Conservation (phyloP, 1,284 basidiomycete species). For the Chalciporus piperatoides region DNA sequence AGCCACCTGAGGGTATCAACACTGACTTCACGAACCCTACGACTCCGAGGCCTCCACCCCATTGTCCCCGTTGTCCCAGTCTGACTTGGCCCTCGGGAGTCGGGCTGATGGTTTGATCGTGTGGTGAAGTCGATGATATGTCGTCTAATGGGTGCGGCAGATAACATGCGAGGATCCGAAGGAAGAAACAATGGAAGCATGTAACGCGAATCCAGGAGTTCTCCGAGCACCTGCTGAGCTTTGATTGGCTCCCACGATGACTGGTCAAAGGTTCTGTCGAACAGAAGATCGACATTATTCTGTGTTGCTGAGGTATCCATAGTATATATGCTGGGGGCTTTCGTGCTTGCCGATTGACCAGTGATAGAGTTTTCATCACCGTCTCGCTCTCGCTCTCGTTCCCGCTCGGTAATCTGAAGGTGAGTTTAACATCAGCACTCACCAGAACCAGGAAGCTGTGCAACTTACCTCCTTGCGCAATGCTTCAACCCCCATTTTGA, state of each 20-base stretch:
- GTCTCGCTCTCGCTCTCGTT: conserved; percentile 48
- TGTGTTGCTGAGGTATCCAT: conserved; percentile 41
- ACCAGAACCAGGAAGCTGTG: not conserved
- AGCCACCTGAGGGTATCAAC: conserved; percentile 61
- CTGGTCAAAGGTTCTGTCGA: conserved; percentile 63
- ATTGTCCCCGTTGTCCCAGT: conserved; percentile 43
- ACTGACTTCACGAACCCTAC: conserved; percentile 57
- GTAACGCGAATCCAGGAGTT: conserved; percentile 84
- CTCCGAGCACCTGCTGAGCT: conserved; percentile 79
- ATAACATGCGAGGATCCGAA: conserved; percentile 70
- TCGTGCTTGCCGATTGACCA: conserved; percentile 25
- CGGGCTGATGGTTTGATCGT: conserved; percentile 30
- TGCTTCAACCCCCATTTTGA: conserved; percentile 78
- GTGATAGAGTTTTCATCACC: conserved; percentile 34
- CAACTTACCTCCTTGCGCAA: conserved; percentile 67
- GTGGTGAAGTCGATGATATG: conserved; percentile 35
- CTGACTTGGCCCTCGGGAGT: conserved; percentile 38
- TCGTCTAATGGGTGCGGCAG: conserved; percentile 58
- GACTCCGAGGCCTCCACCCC: conserved; percentile 54
- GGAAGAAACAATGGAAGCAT: conserved; percentile 91
- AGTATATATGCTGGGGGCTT: conserved; percentile 33
- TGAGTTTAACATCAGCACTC: conserved; percentile 2
- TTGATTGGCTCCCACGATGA: conserved; percentile 72
- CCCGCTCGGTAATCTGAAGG: conserved; percentile 55
- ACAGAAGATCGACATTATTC: conserved; percentile 71